A percentile compares a stretch with the other conserved stretches of the same genome.
phyloP scores from a whole-genome alignment of 2,329 filamentous ascomycete species.

The Ceratocystiopsis minuta region DNA sequence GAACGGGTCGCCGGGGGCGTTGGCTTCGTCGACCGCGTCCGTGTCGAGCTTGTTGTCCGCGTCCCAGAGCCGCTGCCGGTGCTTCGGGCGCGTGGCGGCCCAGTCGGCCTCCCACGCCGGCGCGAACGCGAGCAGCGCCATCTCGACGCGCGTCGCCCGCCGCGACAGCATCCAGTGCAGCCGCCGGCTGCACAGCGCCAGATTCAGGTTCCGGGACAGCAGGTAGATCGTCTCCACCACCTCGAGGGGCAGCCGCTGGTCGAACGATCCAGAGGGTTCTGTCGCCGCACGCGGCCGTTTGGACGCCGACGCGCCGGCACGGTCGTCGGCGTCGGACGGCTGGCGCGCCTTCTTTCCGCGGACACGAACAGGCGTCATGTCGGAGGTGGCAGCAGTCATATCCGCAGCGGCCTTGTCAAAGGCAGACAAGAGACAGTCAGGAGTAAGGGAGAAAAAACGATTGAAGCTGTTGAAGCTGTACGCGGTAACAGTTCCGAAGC shows the following conservation, averaged over 20 bases:
- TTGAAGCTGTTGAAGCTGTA: too few relatives aligned
- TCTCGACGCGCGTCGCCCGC: constrained; percentile 15
- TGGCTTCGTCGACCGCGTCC: too few relatives aligned
- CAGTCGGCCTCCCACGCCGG: constrained; percentile 19
- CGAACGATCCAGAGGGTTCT: neutral
- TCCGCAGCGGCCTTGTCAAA: too few relatives aligned
- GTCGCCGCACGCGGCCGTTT: neutral
- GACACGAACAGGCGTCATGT: constrained; percentile 30
- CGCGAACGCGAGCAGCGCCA: constrained; percentile 20
- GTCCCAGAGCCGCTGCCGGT: too few relatives aligned
- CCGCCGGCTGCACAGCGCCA: constrained; percentile 25
- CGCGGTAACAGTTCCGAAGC: too few relatives aligned
- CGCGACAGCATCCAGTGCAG: constrained; percentile 29
- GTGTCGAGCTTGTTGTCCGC: too few relatives aligned
- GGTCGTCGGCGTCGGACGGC: neutral
- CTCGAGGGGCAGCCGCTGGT: constrained; percentile 28
- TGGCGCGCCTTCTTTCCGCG: constrained; percentile 23
- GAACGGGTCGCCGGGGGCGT: neutral
- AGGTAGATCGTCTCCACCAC: constrained; percentile 35
- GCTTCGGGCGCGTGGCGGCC: constrained; percentile 14
- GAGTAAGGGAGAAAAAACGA: too few relatives aligned
- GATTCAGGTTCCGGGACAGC: constrained; percentile 28
- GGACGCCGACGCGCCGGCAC: neutral
- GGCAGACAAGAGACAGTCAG: too few relatives aligned
- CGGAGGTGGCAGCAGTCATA: too few relatives aligned